Percentiles rank a stretch among this genome's conserved stretches.
Conservation (phyloP, 1,284 basidiomycete species). For the Pseudomicrostroma phylloplanum region DNA sequence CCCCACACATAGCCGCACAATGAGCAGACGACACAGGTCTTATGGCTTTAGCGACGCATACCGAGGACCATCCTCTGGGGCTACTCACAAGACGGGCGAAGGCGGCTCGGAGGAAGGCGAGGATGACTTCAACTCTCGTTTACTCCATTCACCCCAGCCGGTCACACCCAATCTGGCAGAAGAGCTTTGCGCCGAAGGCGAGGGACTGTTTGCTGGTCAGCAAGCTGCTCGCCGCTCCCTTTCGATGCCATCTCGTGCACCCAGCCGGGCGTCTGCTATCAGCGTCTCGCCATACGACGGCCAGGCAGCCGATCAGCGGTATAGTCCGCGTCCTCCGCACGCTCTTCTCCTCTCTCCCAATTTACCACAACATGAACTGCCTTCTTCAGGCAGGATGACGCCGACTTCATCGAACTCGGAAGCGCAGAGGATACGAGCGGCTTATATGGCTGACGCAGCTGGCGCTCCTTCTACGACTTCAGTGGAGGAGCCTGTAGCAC, state of each 20-base stretch:
- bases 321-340: neutral
- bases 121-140: neutral
- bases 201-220: neutral
- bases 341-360: too few species aligned
- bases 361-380: too few species aligned
- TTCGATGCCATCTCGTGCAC: neutral
- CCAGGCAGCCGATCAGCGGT: neutral
- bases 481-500: neutral
- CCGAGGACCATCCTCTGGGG: neutral
- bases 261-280: neutral
- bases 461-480: neutral
- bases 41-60: slow-evolving; percentile 1
- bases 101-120: neutral
- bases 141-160: neutral
- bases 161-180: neutral
- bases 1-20: neutral
- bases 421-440: neutral
- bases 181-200: neutral
- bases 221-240: neutral
- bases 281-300: neutral
- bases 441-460: neutral
- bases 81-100: neutral
- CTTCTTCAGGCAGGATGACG: neutral
- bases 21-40: neutral
- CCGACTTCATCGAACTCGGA: neutral